Percentiles rank a stretch among this genome's conserved stretches.
Conservation (phyloP, 1,284 basidiomycete species). For the Cyathus pygmaeus region DNA sequence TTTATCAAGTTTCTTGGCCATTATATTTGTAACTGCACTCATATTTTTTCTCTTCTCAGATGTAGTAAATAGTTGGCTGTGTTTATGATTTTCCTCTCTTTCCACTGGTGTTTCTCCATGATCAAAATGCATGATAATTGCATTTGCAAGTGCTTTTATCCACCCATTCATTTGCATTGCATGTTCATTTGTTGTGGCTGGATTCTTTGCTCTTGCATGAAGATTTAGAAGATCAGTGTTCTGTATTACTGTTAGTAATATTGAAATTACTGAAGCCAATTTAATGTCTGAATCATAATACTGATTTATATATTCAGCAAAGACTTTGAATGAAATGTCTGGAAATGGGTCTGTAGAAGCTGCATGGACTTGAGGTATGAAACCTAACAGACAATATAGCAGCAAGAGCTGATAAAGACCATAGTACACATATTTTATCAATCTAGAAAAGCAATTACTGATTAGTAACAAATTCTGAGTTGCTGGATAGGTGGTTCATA, state of each 20-base stretch:
- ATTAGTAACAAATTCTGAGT: background rate
- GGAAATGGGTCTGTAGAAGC: slow-evolving; percentile 7
- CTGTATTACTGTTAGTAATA: slow-evolving; percentile 10
- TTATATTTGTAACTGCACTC: too few relatives aligned
- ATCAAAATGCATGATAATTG: too few relatives aligned
- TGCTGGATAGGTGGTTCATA: background rate
- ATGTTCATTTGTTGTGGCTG: background rate
- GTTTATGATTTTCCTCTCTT: too few relatives aligned
- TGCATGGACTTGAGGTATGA: background rate
- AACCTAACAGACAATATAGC: background rate
- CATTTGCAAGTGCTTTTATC: too few relatives aligned
- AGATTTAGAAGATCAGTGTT: slow-evolving; percentile 11
- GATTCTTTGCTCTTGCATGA: background rate
- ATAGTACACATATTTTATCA: background rate
- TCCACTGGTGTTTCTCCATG: too few relatives aligned
- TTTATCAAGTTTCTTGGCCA: too few relatives aligned
- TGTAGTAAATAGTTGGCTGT: too few relatives aligned
- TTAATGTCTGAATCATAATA: slow-evolving; percentile 12
- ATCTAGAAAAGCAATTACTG: too few relatives aligned
- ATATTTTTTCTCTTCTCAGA: too few relatives aligned
- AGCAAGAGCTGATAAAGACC: background rate
- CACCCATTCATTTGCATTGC: background rate
- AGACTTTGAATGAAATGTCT: slow-evolving; percentile 9
- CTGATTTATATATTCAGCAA: slow-evolving; percentile 7
- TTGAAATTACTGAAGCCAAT: slow-evolving; percentile 9